phyloP scores from a whole-genome alignment of 768 basidiomycete species.

The Russula vinacea region DNA sequence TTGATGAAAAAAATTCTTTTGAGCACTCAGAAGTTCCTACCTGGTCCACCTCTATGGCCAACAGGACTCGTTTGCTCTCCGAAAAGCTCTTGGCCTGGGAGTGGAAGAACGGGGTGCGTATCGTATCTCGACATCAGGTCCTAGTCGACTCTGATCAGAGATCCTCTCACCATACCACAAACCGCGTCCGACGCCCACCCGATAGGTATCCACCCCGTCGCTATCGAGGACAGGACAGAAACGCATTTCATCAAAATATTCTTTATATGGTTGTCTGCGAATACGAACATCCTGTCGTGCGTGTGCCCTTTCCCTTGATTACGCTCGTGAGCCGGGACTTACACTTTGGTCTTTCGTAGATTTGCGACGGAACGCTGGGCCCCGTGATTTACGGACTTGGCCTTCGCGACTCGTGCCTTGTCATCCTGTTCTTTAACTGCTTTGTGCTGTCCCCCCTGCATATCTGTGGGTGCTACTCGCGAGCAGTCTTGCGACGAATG shows the following conservation, averaged over 20 bases:
- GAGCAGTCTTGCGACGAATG: not conserved
- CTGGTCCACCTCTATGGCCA: not conserved
- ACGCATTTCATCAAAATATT: slow-evolving; percentile 43
- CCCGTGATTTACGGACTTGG: slow-evolving; percentile 45
- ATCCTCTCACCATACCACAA: not conserved
- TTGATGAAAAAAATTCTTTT: not conserved
- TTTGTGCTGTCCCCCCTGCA: slow-evolving; percentile 43
- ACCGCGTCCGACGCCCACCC: not conserved
- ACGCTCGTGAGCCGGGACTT: not conserved
- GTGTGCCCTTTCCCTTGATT: slow-evolving; percentile 5
- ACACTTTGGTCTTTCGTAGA: slow-evolving; percentile 29
- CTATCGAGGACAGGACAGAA: slow-evolving; percentile 38
- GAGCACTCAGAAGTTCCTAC: no score
- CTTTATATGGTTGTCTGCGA: slow-evolving; percentile 43
- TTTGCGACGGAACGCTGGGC: slow-evolving; percentile 48
- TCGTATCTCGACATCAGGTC: not conserved
- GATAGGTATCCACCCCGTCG: slow-evolving; percentile 40
- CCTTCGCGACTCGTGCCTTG: slow-evolving; percentile 45
- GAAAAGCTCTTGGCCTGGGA: slow-evolving; percentile 34
- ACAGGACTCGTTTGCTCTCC: slow-evolving; percentile 2
- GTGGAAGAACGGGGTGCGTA: slow-evolving; percentile 37
- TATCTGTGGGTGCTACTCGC: slow-evolving; percentile 39
- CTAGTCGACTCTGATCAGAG: not conserved
- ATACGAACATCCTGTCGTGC: slow-evolving; percentile 44
- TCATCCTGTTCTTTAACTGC: slow-evolving; percentile 48